Base-by-base conservation (phyloP, 805 yeast genomes). In the Ogataea naganishii region DNA sequence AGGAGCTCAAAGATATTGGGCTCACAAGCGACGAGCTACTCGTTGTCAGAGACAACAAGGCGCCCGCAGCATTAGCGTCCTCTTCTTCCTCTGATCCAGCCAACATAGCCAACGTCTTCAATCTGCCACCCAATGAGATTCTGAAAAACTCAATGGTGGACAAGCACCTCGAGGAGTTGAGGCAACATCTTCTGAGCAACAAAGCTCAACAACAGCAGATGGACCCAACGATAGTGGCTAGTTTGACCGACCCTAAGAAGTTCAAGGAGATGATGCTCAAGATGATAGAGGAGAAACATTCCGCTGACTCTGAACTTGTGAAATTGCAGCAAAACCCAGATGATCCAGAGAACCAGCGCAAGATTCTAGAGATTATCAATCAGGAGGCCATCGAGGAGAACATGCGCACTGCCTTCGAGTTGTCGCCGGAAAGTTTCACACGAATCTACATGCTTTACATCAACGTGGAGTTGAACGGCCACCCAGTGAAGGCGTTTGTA, bases 341-440 rank as follows among this genome's bases (percentile, higher is more conserved):
- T 46, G 68, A 73, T 42, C 82, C 83, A 13, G 82, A 70, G 20
- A 75, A 69, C 36, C 85, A 80, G 43, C 66, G 64, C 14, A 66
- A 67, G 40, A 76, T 84, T 25, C 41, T 75, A 47, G 89, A 83
- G 43, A 44, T 78, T 31, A 78, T 79, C 32, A 71, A 75, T 36
- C 78, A 75, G 43, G 73, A 72, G 42, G 82, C 76, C 23, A 76
- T 89, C 27, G 83, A 84, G 36, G 94, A 84, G 38, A 84, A 85
- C 47, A 62, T 81, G 63, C 66, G 73, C 26, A 64, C 73, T 39
- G 97, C 98, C 0, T 65, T 76, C 50, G 96, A 88, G 35, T 75
- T 78, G 31, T 74, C 89, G 4, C 98, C 99, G 0, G 99, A 92
- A 51, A 68, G 82, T 21, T 92, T 92, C 57, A 78, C 86, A 0